These are phyloP conservation scores for Lizonia empirigonia DNA, from an alignment of 2,329 filamentous ascomycete genomes.

Conservation along the genomic window DNA sequence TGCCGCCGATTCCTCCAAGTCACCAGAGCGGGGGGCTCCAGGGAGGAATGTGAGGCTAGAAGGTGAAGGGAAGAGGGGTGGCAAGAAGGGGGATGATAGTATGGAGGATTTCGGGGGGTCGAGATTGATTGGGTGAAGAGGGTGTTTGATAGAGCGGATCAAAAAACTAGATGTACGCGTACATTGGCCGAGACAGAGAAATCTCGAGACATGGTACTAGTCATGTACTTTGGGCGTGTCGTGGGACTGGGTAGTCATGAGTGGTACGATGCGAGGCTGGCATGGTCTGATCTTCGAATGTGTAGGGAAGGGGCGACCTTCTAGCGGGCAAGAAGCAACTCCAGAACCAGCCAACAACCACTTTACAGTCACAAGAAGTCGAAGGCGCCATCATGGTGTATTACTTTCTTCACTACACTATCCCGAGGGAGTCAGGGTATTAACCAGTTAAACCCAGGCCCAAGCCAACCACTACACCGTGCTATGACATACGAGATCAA, in stretches of 20 bases:
- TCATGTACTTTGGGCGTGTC: no score
- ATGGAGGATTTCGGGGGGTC: conserved; percentile 46
- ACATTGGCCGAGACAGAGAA: no score
- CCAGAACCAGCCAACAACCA: neutral
- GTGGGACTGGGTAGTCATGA: no score
- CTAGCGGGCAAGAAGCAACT: neutral
- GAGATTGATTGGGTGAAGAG: conserved; percentile 19
- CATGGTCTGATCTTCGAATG: neutral
- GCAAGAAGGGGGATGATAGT: conserved; percentile 33
- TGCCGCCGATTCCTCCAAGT: no score
- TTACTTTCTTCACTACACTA: conserved; percentile 38
- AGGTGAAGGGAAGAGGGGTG: conserved; percentile 22
- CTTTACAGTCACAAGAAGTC: neutral
- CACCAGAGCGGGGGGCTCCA: conserved; percentile 16
- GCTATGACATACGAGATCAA: conserved; percentile 41
- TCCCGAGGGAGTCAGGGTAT: conserved; percentile 22
- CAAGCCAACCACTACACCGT: conserved; percentile 29
- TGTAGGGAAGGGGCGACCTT: neutral
- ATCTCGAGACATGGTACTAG: no score
- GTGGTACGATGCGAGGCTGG: neutral
- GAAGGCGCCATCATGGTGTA: conserved; percentile 18
- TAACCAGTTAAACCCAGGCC: conserved; percentile 20
- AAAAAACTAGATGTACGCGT: neutral
- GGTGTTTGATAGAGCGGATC: neutral
- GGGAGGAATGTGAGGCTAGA: conserved; percentile 21